Percentiles rank a stretch among this genome's conserved stretches.
These are phyloP conservation scores for Pichia sp. DNA, from an alignment of 1,139 yeast genomes.

Conservation along the genomic window DNA sequence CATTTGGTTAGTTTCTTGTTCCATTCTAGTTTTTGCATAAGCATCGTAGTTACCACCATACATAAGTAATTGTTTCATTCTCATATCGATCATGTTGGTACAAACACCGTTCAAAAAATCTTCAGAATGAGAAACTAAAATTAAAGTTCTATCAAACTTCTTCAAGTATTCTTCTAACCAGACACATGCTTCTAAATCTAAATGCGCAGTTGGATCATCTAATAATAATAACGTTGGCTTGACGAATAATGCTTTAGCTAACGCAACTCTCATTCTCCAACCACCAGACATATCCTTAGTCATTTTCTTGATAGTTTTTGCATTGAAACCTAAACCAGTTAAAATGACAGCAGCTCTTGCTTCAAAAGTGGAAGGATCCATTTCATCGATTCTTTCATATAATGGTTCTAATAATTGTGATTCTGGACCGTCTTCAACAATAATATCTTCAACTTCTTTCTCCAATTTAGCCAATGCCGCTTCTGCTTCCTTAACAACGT, in stretches of 20 bases:
- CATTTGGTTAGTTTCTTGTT: constrained; percentile 95
- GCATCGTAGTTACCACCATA: constrained; percentile 99
- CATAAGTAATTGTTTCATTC: constrained; percentile 57
- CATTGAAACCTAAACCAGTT: constrained; percentile 95
- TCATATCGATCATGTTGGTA: constrained; percentile 96
- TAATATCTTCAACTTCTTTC: constrained; percentile 81
- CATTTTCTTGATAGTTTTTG: constrained; percentile 73
- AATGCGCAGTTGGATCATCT: constrained; percentile 99
- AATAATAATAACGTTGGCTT: constrained; percentile 78
- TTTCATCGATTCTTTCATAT: constrained; percentile 89
- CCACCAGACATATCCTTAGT: constrained; percentile 99
- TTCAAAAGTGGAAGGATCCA: constrained; percentile 96
- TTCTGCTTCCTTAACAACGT: constrained; percentile 96
- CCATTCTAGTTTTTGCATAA: constrained; percentile 87
- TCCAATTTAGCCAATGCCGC: constrained; percentile 85
- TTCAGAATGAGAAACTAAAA: constrained; percentile 95
- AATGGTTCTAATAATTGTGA: constrained; percentile 75
- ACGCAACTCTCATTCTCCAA: constrained; percentile 90
- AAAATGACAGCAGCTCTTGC: constrained; percentile 92
- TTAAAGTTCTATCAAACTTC: constrained; percentile 87
- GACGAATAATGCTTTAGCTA: constrained; percentile 76
- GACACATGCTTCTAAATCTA: constrained; percentile 98
- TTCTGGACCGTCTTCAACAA: constrained; percentile 92
- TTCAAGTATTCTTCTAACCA: constrained; percentile 98
- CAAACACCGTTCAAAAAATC: constrained; percentile 99